A percentile compares a stretch with the other conserved stretches of the same genome.
Conservation (phyloP, 441 rosid genomes). For the Populus hybrid region DNA sequence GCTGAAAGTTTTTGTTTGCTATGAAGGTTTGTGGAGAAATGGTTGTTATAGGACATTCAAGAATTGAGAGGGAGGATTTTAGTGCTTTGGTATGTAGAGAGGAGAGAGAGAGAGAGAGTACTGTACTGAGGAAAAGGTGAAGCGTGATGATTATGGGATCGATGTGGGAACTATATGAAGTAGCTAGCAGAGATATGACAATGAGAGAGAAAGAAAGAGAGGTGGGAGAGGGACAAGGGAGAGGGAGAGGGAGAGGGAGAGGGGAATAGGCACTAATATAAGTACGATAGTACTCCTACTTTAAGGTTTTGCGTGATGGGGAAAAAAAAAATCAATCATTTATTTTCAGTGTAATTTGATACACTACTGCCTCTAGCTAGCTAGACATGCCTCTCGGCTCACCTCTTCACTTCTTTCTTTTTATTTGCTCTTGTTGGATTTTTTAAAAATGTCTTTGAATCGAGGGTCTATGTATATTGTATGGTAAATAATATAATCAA, state of each 20-base stretch:
- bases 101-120: not conserved
- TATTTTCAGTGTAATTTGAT: not conserved
- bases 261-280: slow-evolving; percentile 9
- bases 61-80: no score
- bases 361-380: not conserved
- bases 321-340: slow-evolving; percentile 11
- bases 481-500: not conserved
- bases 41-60: no score
- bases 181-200: slow-evolving; percentile 26
- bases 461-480: not conserved
- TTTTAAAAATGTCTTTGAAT: not conserved
- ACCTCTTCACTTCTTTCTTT: not conserved
- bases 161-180: slow-evolving; percentile 52
- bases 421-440: not conserved
- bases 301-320: slow-evolving; percentile 62
- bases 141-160: slow-evolving; percentile 36
- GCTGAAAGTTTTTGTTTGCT: no score
- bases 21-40: no score
- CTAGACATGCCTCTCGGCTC: not conserved
- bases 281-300: slow-evolving; percentile 37
- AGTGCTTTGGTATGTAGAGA: not conserved
- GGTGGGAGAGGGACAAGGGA: no score
- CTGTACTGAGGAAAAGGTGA: slow-evolving; percentile 5
- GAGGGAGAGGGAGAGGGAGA: not conserved
- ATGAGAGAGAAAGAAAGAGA: slow-evolving; percentile 15